Base-by-base conservation (phyloP, 2,329 filamentous ascomycete genomes). In the Xylaria sp. region DNA sequence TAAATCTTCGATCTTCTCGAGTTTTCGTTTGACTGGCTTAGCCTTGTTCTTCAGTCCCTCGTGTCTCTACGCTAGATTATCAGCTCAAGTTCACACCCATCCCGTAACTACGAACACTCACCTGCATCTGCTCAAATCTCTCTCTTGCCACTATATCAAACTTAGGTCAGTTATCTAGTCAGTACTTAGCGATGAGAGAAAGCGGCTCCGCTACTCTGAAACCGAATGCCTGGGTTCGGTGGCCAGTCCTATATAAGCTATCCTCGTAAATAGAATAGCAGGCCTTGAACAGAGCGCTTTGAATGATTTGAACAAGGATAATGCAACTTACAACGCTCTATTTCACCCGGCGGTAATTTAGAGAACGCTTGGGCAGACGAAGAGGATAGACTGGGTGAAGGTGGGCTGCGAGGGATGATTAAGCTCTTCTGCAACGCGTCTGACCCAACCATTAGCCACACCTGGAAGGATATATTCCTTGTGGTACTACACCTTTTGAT, bases 371-470 rank as follows among this genome's bases (percentile, higher is more conserved):
- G 53, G 0, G 65, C 36, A 7, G 72, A 51, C 1, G 67, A 64
- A 22, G 61, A 54, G 1, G 71, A 74, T 38, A 71, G 69, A 6
- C 69, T 69, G 27, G n/a, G 3, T 15, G 39, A 54, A 2, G 71
- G 74, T 33, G 72, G 69, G 3, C 69, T 68, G 27, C 74, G 74
- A 47, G 74, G 74, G 45, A 79, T 73, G 31, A 79, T 71, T 51
- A 75, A 55, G 47, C 75, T 72, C 5, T 70, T 65, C 58, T 74
- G 72, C 2, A 80, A 69, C 7, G 76, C 75, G 29, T 77, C 76
- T 79, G 29, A 1, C 3, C 5, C 3, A 17, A 25, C 36, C 33
- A 51, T 49, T 10, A 59, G 20, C 51, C 4, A 15, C 33, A 13
- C 29, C 36, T 20, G 27, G 11, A 36, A 17, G 1, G 39, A 38